phyloP scores from a whole-genome alignment of 2,329 filamentous ascomycete species.

The Herpotrichia juniperi region DNA sequence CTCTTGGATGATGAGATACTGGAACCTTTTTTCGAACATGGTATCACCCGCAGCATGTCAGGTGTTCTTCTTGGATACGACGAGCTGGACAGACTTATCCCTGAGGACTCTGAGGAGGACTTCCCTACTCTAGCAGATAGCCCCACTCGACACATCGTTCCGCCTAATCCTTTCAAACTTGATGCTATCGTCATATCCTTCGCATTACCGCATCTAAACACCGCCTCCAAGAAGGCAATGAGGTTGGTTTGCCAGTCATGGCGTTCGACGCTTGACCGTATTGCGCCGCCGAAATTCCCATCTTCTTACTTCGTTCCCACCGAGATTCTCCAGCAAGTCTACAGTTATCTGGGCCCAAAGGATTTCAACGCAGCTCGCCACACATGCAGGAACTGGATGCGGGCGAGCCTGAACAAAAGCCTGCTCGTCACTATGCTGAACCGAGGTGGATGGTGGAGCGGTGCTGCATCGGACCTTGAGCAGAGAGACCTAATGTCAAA shows the following conservation, averaged over 20 bases:
- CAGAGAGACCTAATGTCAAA: neutral
- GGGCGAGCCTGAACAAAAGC: conserved; percentile 58
- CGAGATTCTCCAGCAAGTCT: conserved; percentile 59
- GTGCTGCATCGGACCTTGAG: conserved; percentile 12
- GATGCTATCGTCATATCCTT: neutral
- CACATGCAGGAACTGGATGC: conserved; percentile 66
- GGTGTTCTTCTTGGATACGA: conserved; percentile 31
- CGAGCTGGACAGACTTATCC: conserved; percentile 15
- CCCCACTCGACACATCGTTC: neutral
- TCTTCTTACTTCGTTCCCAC: conserved; percentile 45
- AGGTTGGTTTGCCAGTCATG: conserved; percentile 44
- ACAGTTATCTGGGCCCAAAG: conserved; percentile 50
- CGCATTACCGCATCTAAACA: conserved; percentile 23
- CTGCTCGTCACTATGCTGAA: conserved; percentile 61
- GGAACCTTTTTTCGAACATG: conserved; percentile 26
- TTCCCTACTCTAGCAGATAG: neutral
- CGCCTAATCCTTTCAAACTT: neutral
- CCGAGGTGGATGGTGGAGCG: conserved; percentile 60
- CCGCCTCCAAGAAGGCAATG: conserved; percentile 22
- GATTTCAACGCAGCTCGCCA: conserved; percentile 67
- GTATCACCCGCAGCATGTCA: conserved; percentile 30
- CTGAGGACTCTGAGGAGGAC: conserved; percentile 13
- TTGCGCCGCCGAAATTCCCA: conserved; percentile 27
- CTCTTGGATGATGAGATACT: conserved; percentile 25
- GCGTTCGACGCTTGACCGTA: conserved; percentile 33